Evolutionary conservation across 306 rosid species (phyloP), one percentile per base, ranked within the genome.

Genomic region (Cicer cuneatum): DNA sequence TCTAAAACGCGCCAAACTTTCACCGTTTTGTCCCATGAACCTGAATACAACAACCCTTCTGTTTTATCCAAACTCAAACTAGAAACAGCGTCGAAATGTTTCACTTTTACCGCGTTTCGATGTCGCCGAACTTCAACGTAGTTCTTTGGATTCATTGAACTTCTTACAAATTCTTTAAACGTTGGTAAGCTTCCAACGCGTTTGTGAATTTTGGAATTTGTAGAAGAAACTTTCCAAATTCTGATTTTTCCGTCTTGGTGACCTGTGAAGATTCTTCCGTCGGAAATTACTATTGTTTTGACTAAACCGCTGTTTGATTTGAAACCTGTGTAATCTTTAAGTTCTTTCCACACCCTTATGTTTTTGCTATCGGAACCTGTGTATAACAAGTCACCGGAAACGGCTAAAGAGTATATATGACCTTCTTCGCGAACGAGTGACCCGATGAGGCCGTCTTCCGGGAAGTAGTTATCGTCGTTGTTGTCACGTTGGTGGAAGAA

Each of bases 171-270:
- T 6, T 94, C 96, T 13, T 81, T 91, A 29, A 90, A 57, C 2
- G 92, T 82, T 0, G 99, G 99, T 56, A 94, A 78, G 75, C 92
- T 88, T 13, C 99, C 99, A 2, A 90, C 7, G 8, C 97, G 87
- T 37, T 71, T 83, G 14, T 92, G 87, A 41, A 2, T 38, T 4
- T 15, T 45, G 0, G 80, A 78, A n/a, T 82, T 81, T 45, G 73
- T 84, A 0, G 54, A 57, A 0, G 90, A 90, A 7, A 77, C 16
- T 49, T 83, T 92, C 99, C 99, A 94, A 3, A 94, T 77, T 6
- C 99, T 86, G 79, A 94, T 94, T 46, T 94, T 94, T 0, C 99
- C 99, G 53, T 94, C 99, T 75, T 94, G 97, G 37, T 94, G 99
- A 13, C 99, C 99, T 1, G 99, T 92, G 73, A 90, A 94, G 68